These are phyloP conservation scores for Schizophyllum commune DNA, from an alignment of 1,284 basidiomycete species.

Conservation along the genomic window DNA sequence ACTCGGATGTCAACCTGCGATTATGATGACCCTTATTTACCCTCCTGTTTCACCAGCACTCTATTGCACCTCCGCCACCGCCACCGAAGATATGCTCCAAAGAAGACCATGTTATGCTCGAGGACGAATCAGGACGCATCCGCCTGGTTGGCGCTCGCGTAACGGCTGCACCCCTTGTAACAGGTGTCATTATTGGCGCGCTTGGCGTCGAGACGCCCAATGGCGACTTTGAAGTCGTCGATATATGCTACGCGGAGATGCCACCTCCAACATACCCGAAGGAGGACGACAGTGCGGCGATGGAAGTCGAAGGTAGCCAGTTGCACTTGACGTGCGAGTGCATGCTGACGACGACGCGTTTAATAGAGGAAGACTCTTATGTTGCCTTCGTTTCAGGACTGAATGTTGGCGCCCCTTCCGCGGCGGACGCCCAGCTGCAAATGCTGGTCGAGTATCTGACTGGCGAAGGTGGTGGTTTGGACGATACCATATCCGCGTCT, in stretches of 20 bases:
- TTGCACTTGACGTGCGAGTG: conserved; percentile 3
- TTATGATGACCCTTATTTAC: conserved; percentile 1
- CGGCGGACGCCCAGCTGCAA: conserved; percentile 65
- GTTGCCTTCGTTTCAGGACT: conserved; percentile 84
- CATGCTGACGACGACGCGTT: conserved; percentile 1
- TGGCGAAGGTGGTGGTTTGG: conserved; percentile 70
- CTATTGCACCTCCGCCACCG: conserved; percentile 78
- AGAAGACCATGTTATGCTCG: conserved; percentile 81
- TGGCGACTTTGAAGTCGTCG: conserved; percentile 94
- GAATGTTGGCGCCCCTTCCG: conserved; percentile 51
- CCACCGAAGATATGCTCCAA: conserved; percentile 68
- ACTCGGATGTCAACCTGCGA: not conserved
- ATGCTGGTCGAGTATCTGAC: conserved; percentile 83
- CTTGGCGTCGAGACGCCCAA: conserved; percentile 84
- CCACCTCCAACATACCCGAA: conserved; percentile 48
- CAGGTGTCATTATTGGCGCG: conserved; percentile 85
- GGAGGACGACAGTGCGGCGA: conserved; percentile 23
- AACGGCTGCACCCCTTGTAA: conserved; percentile 58
- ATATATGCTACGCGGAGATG: conserved; percentile 80
- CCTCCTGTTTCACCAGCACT: conserved; percentile 49
- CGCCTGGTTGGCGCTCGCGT: conserved; percentile 73
- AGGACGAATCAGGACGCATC: conserved; percentile 93
- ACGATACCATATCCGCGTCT: conserved; percentile 59
- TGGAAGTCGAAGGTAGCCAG: conserved; percentile 41
- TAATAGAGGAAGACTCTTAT: conserved; percentile 51